Base-by-base conservation (phyloP, 208 protist genomes). In the Wallacemonas sp. region DNA sequence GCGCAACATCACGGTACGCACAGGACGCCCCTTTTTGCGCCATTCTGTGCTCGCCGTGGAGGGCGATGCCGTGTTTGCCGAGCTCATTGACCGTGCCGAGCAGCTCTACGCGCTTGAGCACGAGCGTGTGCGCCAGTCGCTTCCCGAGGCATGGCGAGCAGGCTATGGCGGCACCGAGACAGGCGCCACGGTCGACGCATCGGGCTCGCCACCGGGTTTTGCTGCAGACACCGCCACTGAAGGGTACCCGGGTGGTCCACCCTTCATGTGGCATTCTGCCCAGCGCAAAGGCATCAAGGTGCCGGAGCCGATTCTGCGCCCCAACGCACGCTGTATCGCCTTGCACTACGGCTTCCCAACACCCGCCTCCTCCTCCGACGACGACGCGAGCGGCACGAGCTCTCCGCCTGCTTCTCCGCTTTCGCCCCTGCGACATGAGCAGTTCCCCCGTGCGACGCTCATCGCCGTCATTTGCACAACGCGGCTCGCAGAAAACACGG, bases 1-100 rank as follows among this genome's bases (percentile, higher is more conserved):
- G 31, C 44, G 36, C 22, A 67, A 49, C 33, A 55, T 72, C 6
- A 41, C 67, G 2, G 76, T 91, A 58, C 66, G 67, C 11, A 69
- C 77, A 22, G 67, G 67, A 26, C 70, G 79, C 2, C 33, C 58
- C 14, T 88, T 92, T 67, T 59, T 83, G 30, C 82, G 85, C 9
- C 88, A 95, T 64, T 84, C 85, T 26, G 83, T 92, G 22, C 62
- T 95, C 11, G 82, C 88, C 22, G 86, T 95, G n/a, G 88, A 95
- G 49, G 88, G 88, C 14, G 88, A 95, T 42, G 82, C 76, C 0
- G 69, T 86, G n/a, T 95, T 95, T 71, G 61, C 63, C 30, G 74
- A 78, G 47, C 56, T 95, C 42, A 80, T 90, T 19, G 66, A 70
- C 26, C 73, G 79, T 28, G 77, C 84, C 26, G 71, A 81, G 66